Conservation (phyloP, 345 rosid species). For the Cardamine chenopodiifolia region DNA sequence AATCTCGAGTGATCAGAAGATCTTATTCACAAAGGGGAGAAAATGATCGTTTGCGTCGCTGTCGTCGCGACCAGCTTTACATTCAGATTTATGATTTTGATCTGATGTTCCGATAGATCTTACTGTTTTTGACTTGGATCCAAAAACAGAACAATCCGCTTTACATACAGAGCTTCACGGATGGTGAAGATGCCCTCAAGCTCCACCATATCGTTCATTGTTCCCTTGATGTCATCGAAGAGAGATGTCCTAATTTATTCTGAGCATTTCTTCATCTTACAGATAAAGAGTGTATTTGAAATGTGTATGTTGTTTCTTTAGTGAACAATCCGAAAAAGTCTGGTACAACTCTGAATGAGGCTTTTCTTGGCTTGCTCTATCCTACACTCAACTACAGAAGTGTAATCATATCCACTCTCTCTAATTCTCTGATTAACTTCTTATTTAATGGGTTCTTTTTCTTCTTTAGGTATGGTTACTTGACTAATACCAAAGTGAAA, state of each 20-base stretch:
- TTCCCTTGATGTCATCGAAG: conserved; percentile 93
- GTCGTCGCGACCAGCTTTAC: conserved; percentile 56
- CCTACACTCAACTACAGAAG: conserved; percentile 93
- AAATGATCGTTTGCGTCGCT: conserved; percentile 92
- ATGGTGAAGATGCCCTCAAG: conserved; percentile 87
- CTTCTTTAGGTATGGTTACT: conserved; percentile 70
- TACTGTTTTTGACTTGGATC: background rate
- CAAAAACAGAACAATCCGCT: conserved; percentile 81
- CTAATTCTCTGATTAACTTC: background rate
- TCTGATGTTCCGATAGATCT: too few species aligned
- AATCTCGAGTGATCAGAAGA: too few species aligned
- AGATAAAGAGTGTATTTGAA: too few species aligned
- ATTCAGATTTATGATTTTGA: too few species aligned
- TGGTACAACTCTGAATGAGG: conserved; percentile 77
- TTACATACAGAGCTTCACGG: conserved; percentile 96
- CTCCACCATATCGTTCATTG: conserved; percentile 97
- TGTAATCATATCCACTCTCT: too few species aligned
- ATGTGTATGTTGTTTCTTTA: conserved; percentile 47
- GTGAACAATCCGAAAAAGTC: conserved; percentile 95
- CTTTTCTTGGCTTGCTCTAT: conserved; percentile 90
- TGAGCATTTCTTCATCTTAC: too few species aligned
- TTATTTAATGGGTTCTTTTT: background rate
- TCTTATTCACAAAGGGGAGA: conserved; percentile 21
- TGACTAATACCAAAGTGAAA: conserved; percentile 96
- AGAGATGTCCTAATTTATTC: too few species aligned